Evolutionary conservation across 306 rosid genomes (phyloP), one percentile per base, ranked within the genome.

Genomic region (Fagus sylvatica): DNA sequence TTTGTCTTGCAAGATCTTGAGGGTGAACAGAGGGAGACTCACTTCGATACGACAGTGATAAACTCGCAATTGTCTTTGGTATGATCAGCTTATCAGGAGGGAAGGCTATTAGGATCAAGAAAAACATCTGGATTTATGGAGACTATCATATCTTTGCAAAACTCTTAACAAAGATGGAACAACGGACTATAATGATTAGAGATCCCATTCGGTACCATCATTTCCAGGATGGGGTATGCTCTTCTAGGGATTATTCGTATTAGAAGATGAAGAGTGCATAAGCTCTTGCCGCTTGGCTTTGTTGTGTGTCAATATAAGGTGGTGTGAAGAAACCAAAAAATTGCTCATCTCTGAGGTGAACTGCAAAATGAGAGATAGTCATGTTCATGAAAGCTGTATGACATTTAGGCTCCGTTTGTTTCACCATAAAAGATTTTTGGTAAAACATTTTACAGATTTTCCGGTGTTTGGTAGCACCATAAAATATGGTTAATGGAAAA

Each of bases 171-270:
- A 87, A 89, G 75, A 72, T 84, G 75, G 97, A 90, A 81, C 75
- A 85, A 70, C 77, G 96, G 22, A 79, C 41, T 28, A 90, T 94
- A 64, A 96, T 91, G 79, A 85, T 94, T 53, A 83, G 98, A 82
- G 98, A 94, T 73, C 96, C 98, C 32, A 82, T 94, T 46, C 87
- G 98, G 11, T 94, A 91, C 83, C 98, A 94, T 86, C 98, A 92
- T 84, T 90, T 94, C 82, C 90, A 28, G 81, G 86, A 85, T 73
- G 96, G 94, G 22, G 75, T 68, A 34, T 94, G 98, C 87, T 94
- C 96, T 22, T 94, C 96, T 74, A 91, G 93, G 77, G 98, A 94
- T 79, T 94, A 90, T 82, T 94, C 94, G 96, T 91, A 87, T 83
- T 72, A 7, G 55, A 69, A 66, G 53, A 71, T 57, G 33, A 78